Percentiles rank a stretch among this genome's conserved stretches.
phyloP scores from a whole-genome alignment of 2,329 filamentous ascomycete genomes.

The Exophiala spinifera region DNA sequence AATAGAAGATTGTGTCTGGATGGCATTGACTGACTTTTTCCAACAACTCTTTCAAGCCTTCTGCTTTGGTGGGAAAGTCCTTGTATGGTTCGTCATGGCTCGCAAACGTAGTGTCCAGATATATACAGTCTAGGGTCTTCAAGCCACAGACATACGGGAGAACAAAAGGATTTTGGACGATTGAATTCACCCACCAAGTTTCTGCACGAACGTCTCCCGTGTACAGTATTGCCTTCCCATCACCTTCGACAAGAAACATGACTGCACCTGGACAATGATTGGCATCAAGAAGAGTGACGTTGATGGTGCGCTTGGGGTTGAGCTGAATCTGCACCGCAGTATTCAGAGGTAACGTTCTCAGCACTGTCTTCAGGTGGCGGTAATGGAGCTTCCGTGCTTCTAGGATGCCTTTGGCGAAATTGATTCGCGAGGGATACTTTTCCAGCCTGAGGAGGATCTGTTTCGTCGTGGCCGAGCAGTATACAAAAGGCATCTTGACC shows the following conservation, averaged over 20 bases:
- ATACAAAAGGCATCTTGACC: constrained; percentile 76
- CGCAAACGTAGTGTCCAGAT: constrained; percentile 83
- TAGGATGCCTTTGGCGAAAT: constrained; percentile 72
- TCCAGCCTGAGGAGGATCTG: constrained; percentile 78
- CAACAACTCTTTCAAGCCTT: constrained; percentile 73
- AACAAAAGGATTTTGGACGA: constrained; percentile 68
- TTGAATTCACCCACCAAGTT: constrained; percentile 74
- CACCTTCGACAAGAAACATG: constrained; percentile 85
- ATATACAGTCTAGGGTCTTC: constrained; percentile 72
- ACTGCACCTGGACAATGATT: constrained; percentile 89
- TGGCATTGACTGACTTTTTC: constrained; percentile 67
- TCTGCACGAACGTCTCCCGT: constrained; percentile 86
- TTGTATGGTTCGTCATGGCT: constrained; percentile 48
- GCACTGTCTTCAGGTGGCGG: constrained; percentile 66
- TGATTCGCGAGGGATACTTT: constrained; percentile 74
- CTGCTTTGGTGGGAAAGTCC: constrained; percentile 63
- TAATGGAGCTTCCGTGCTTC: constrained; percentile 74
- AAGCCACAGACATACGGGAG: constrained; percentile 68
- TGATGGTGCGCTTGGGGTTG: constrained; percentile 63
- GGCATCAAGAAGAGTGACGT: constrained; percentile 82
- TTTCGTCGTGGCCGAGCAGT: constrained; percentile 80
- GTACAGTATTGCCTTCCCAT: constrained; percentile 72
- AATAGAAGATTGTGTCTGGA: constrained; percentile 71
- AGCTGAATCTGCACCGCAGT: constrained; percentile 76
- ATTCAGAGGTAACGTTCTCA: constrained; percentile 78